phyloP scores from a whole-genome alignment of 805 yeast species.

The Diddensiella transvaalensis region DNA sequence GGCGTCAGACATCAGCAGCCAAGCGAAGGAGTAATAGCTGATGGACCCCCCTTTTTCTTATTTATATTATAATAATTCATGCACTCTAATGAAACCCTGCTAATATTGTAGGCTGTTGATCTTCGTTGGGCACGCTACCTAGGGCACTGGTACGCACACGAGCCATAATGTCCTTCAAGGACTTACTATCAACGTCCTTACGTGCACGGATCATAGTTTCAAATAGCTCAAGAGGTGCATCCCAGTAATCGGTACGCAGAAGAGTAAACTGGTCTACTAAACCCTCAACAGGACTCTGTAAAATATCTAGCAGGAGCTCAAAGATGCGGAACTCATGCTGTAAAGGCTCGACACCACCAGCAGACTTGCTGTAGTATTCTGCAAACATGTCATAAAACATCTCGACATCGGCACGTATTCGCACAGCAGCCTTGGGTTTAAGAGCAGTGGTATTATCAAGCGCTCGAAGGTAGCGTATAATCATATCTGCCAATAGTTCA shows the following conservation, averaged over 20 bases:
- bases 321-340: conserved; percentile 53
- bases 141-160: conserved; percentile 25
- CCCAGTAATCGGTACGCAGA: conserved; percentile 63
- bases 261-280: conserved; percentile 56
- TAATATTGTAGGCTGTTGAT: conserved; percentile 16
- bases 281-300: conserved; percentile 46
- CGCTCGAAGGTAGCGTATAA: conserved; percentile 48
- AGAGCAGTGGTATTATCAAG: conserved; percentile 43
- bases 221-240: conserved; percentile 70
- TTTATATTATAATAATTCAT: no score
- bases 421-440: conserved; percentile 41
- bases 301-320: conserved; percentile 58
- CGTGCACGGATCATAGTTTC: conserved; percentile 53
- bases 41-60: no score
- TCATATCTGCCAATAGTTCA: conserved; percentile 49
- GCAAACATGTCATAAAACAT: conserved; percentile 52
- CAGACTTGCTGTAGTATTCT: conserved; percentile 31
- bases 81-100: conserved; percentile 3
- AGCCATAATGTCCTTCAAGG: conserved; percentile 32
- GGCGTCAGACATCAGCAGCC: background rate
- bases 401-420: conserved; percentile 60
- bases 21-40: no score
- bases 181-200: conserved; percentile 35
- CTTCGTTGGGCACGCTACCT: conserved; percentile 17
- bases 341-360: conserved; percentile 32